phyloP scores from a whole-genome alignment of 345 rosid genomes.

The Corymbia maculata region DNA sequence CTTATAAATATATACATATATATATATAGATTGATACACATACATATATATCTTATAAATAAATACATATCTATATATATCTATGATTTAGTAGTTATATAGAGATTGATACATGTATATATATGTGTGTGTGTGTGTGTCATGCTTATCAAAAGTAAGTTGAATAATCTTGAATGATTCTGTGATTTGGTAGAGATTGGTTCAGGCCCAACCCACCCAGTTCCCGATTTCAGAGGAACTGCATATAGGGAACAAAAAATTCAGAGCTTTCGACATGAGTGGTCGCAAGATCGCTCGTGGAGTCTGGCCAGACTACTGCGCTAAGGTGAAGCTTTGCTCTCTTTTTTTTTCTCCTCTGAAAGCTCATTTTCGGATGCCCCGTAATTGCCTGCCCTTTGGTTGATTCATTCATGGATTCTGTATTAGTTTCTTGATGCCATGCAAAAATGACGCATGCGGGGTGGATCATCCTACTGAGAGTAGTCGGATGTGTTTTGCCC shows the following conservation, averaged over 20 bases:
- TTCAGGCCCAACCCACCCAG: slow-evolving; percentile 33
- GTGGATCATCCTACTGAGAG: too few relatives aligned
- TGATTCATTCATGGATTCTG: too few relatives aligned
- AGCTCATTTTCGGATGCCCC: not conserved
- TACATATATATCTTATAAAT: too few relatives aligned
- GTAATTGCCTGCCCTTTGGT: not conserved
- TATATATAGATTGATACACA: too few relatives aligned
- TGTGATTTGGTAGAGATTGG: slow-evolving; percentile 14
- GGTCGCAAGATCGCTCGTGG: slow-evolving; percentile 35
- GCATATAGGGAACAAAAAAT: slow-evolving; percentile 30
- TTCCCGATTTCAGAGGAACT: slow-evolving; percentile 36
- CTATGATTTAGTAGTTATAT: too few relatives aligned
- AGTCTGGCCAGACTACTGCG: slow-evolving; percentile 28
- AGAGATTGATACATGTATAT: too few relatives aligned
- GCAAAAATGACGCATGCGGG: too few relatives aligned
- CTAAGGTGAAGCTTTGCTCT: slow-evolving; percentile 6
- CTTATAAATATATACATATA: too few relatives aligned
- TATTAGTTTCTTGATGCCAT: too few relatives aligned
- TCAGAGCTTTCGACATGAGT: slow-evolving; percentile 35
- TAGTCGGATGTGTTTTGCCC: not conserved
- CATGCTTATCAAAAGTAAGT: fast-evolving
- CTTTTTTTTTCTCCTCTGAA: not conserved
- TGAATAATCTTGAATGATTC: not conserved
- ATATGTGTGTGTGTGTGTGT: too few relatives aligned
- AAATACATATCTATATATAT: too few relatives aligned